These are phyloP conservation scores for Heritiera fomes DNA, from an alignment of 345 rosid genomes.

Conservation along the genomic window DNA sequence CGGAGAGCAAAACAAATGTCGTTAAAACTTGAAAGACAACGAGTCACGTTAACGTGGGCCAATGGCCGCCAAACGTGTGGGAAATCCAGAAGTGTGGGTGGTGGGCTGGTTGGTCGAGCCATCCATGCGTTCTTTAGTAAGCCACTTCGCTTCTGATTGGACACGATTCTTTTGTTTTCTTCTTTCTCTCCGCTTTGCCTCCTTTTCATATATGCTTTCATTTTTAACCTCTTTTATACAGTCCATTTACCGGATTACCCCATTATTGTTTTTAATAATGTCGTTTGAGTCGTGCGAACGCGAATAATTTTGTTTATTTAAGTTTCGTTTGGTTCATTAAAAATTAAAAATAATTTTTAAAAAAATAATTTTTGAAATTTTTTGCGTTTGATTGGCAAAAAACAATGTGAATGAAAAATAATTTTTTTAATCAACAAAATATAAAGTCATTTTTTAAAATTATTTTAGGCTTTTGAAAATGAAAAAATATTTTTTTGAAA, in stretches of 20 bases:
- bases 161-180: slow-evolving; percentile 26
- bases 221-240: background rate
- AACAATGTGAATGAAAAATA: too few relatives aligned
- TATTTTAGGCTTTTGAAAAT: too few relatives aligned
- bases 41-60: slow-evolving; percentile 29
- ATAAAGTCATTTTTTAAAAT: too few relatives aligned
- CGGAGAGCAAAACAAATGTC: background rate
- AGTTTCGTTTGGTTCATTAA: too few relatives aligned
- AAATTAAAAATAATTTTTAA: too few relatives aligned
- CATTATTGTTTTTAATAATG: too few relatives aligned
- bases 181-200: slow-evolving; percentile 6
- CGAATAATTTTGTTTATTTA: too few relatives aligned
- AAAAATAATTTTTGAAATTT: too few relatives aligned
- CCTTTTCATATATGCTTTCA: slow-evolving; percentile 24
- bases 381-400: too few relatives aligned
- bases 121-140: slow-evolving; percentile 2
- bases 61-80: slow-evolving; percentile 17
- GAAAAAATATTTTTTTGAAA: too few relatives aligned
- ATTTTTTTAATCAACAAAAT: too few relatives aligned
- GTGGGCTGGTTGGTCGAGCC: slow-evolving; percentile 16
- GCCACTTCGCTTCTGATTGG: slow-evolving; percentile 24
- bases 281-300: too few relatives aligned
- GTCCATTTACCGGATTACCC: background rate
- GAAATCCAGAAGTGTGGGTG: slow-evolving; percentile 21
- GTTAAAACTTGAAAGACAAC: background rate